phyloP scores from a whole-genome alignment of 768 basidiomycete genomes.

The Asterophora parasitica region DNA sequence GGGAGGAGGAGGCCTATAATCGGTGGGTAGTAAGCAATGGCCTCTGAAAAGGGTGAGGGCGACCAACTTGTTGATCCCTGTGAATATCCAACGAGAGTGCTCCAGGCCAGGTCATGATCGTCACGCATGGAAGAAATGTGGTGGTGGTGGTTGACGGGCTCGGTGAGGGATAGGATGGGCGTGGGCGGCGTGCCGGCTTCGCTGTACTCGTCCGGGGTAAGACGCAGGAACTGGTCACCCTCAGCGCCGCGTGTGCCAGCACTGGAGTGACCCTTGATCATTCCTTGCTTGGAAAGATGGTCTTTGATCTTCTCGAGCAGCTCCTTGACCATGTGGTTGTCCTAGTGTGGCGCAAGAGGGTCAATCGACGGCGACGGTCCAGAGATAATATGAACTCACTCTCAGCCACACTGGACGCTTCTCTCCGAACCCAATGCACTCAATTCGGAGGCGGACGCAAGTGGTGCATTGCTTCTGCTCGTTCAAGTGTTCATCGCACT shows the following conservation, averaged over 20 bases:
- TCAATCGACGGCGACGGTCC: neutral
- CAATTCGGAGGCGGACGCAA: conserved; percentile 73
- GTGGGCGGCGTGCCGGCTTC: conserved; percentile 31
- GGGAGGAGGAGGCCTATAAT: conserved; percentile 14
- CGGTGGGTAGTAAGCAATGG: conserved; percentile 12
- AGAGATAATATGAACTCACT: conserved; percentile 38
- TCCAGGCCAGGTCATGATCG: conserved; percentile 7
- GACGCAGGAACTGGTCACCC: conserved; percentile 52
- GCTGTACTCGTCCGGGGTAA: conserved; percentile 41
- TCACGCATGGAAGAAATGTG: conserved; percentile 13
- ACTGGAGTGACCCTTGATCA: conserved; percentile 87
- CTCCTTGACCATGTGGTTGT: conserved; percentile 60
- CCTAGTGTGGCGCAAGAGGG: conserved; percentile 35
- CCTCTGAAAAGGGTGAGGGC: conserved; percentile 21
- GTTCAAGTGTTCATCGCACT: conserved; percentile 77
- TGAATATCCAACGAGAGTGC: conserved; percentile 4
- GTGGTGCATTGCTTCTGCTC: conserved; percentile 63
- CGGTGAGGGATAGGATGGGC: conserved; percentile 21
- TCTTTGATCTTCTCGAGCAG: conserved; percentile 76
- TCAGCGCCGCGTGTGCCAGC: conserved; percentile 55
- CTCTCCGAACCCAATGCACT: conserved; percentile 81
- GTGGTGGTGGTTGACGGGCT: conserved; percentile 17
- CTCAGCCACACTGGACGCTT: conserved; percentile 85
- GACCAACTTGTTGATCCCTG: conserved; percentile 16
- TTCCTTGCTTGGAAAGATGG: conserved; percentile 76